A percentile compares a stretch with the other conserved stretches of the same genome.
phyloP scores from a whole-genome alignment of 805 yeast genomes.

The Candida krabiensis region DNA sequence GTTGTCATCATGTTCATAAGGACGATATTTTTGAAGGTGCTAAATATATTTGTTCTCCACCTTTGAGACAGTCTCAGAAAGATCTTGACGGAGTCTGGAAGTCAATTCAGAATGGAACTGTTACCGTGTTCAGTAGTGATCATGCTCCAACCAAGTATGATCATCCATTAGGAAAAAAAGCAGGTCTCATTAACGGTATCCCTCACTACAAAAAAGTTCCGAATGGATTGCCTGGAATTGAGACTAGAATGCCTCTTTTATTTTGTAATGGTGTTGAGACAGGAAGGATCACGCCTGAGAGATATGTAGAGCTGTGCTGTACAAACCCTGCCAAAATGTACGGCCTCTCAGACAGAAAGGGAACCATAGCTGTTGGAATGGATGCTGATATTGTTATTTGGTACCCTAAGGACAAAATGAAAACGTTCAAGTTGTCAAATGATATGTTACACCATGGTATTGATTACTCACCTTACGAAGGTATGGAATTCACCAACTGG shows the following conservation, averaged over 20 bases:
- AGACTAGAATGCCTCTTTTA: slow-evolving; percentile 44
- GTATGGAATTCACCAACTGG: slow-evolving; percentile 43
- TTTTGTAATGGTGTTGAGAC: slow-evolving; percentile 45
- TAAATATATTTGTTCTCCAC: slow-evolving; percentile 51
- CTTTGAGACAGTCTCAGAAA: slow-evolving; percentile 39
- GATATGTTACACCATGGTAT: slow-evolving; percentile 36
- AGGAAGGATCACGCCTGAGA: slow-evolving; percentile 39
- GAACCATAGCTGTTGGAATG: slow-evolving; percentile 43
- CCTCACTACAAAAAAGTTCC: slow-evolving; percentile 46
- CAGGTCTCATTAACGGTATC: slow-evolving; percentile 39
- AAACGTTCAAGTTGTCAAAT: slow-evolving; percentile 29
- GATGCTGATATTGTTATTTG: slow-evolving; percentile 52
- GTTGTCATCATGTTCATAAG: slow-evolving; percentile 25
- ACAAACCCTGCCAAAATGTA: slow-evolving; percentile 48
- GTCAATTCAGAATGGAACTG: slow-evolving; percentile 46
- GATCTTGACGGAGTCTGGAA: slow-evolving; percentile 47
- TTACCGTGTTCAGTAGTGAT: slow-evolving; percentile 45
- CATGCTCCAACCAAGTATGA: slow-evolving; percentile 48
- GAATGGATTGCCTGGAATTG: slow-evolving; percentile 51
- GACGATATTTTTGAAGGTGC: slow-evolving; percentile 46
- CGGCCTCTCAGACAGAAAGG: slow-evolving; percentile 42
- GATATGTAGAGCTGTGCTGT: slow-evolving; percentile 44
- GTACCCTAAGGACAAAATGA: slow-evolving; percentile 40
- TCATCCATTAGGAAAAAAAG: slow-evolving; percentile 41
- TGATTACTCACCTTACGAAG: slow-evolving; percentile 42